Conservation (phyloP, 805 yeast genomes). For the Phaffomyces thermotolerans region DNA sequence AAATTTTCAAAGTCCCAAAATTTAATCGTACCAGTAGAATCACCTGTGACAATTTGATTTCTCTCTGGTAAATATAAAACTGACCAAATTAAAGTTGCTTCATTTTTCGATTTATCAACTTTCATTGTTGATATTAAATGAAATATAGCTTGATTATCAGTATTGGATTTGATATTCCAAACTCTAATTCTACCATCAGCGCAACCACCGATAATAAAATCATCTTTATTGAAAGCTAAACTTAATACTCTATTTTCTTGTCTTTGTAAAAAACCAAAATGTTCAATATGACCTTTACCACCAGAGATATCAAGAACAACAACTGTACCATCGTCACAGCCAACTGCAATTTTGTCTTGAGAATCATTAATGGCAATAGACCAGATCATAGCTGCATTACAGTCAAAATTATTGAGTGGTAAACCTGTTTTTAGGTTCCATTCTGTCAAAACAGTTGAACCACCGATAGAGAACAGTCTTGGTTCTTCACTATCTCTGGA, state of each 20-base stretch:
- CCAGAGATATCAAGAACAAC: slow-evolving; percentile 80
- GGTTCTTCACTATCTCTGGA: slow-evolving; percentile 40
- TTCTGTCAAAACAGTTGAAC: slow-evolving; percentile 84
- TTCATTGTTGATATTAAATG: slow-evolving; percentile 78
- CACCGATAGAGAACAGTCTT: slow-evolving; percentile 88
- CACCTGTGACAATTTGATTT: slow-evolving; percentile 86
- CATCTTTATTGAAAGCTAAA: slow-evolving; percentile 65
- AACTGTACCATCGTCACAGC: slow-evolving; percentile 93
- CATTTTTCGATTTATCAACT: slow-evolving; percentile 82
- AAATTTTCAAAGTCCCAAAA: slow-evolving; percentile 83
- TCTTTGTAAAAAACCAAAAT: slow-evolving; percentile 67
- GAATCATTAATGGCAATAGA: slow-evolving; percentile 60
- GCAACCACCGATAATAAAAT: slow-evolving; percentile 81
- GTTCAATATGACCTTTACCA: slow-evolving; percentile 78
- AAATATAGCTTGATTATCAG: slow-evolving; percentile 35
- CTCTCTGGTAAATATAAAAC: slow-evolving; percentile 54
- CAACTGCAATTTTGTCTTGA: slow-evolving; percentile 68
- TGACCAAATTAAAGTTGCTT: slow-evolving; percentile 89
- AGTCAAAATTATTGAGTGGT: slow-evolving; percentile 71
- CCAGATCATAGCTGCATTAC: slow-evolving; percentile 94
- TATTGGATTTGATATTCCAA: slow-evolving; percentile 49
- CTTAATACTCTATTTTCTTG: slow-evolving; percentile 78
- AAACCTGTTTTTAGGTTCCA: slow-evolving; percentile 77
- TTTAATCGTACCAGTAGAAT: slow-evolving; percentile 89
- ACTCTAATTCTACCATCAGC: slow-evolving; percentile 88